These are phyloP conservation scores for Suillus ampliporus DNA, from an alignment of 768 basidiomycete species.

Conservation along the genomic window DNA sequence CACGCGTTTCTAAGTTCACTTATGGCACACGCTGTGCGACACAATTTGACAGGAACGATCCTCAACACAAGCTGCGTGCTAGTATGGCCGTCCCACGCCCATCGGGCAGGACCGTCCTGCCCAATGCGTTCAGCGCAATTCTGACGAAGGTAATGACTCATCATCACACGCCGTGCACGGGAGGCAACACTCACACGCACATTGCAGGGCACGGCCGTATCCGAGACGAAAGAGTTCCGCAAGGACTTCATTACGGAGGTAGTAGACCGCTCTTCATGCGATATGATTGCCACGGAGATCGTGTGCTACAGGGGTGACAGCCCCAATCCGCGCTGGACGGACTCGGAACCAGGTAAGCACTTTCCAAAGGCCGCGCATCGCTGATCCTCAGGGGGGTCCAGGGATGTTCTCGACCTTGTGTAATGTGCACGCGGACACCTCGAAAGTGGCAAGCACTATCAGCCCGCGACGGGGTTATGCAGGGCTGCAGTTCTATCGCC, in stretches of 20 bases:
- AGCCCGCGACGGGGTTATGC: slow-evolving; percentile 37
- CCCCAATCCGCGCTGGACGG: slow-evolving; percentile 34
- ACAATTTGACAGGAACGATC: slow-evolving; percentile 34
- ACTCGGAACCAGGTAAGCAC: slow-evolving; percentile 32
- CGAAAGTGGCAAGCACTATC: slow-evolving; percentile 34
- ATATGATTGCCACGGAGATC: slow-evolving; percentile 35
- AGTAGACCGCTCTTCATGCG: slow-evolving; percentile 32
- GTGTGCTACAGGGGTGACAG: slow-evolving; percentile 35
- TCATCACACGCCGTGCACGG: not conserved
- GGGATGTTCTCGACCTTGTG: slow-evolving; percentile 35
- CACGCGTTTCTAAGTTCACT: slow-evolving; percentile 44
- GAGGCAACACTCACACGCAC: not conserved
- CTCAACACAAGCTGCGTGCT: slow-evolving; percentile 36
- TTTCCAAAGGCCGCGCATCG: not conserved
- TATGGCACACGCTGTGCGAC: slow-evolving; percentile 43
- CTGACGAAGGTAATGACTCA: slow-evolving; percentile 28
- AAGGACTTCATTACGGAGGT: slow-evolving; percentile 39
- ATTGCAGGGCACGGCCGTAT: slow-evolving; percentile 33
- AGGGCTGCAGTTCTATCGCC: slow-evolving; percentile 35
- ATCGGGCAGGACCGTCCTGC: slow-evolving; percentile 38
- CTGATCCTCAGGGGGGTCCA: slow-evolving; percentile 13
- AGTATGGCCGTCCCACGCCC: slow-evolving; percentile 35
- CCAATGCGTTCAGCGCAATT: slow-evolving; percentile 38
- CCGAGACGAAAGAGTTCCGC: slow-evolving; percentile 37
- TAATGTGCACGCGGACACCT: slow-evolving; percentile 31